These are phyloP conservation scores for Catharanthus roseus DNA, from an alignment of 257 asterid genomes.

Conservation along the genomic window DNA sequence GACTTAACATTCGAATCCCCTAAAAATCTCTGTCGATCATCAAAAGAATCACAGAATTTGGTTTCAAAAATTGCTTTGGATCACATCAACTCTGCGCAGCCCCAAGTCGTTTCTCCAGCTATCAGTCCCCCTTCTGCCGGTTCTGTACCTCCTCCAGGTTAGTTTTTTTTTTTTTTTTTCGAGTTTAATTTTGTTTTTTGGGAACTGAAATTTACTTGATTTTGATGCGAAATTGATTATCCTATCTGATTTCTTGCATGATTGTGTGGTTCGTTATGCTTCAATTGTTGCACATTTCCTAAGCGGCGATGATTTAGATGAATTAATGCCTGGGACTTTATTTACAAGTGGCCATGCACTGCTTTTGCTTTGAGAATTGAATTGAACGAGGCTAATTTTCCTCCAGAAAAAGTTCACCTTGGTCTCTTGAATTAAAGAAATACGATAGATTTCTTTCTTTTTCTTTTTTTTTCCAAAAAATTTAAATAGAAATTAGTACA, in stretches of 20 bases:
- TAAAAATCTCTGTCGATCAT: constrained; percentile 26
- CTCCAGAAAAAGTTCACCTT: background rate
- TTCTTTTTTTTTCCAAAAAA: too few species aligned
- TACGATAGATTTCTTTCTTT: too few species aligned
- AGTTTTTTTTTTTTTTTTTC: too few species aligned
- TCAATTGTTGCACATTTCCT: background rate
- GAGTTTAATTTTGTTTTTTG: background rate
- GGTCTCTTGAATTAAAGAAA: background rate
- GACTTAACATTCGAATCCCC: constrained; percentile 43
- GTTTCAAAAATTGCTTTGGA: constrained; percentile 51
- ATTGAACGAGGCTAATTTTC: background rate
- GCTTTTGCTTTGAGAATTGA: background rate
- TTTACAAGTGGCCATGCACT: background rate
- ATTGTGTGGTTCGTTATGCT: constrained; percentile 2
- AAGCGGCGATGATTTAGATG: background rate
- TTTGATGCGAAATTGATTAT: too few species aligned
- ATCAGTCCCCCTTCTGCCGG: background rate
- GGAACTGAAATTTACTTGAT: background rate
- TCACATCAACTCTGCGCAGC: constrained; percentile 11
- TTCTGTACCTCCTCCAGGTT: constrained; percentile 4
- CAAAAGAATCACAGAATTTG: constrained; percentile 56
- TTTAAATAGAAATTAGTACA: too few species aligned
- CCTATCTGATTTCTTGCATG: background rate
- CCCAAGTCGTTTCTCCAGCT: background rate
- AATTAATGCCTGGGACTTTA: background rate